These are phyloP conservation scores for Abrus precatorius DNA, from an alignment of 306 rosid species.

Conservation along the genomic window DNA sequence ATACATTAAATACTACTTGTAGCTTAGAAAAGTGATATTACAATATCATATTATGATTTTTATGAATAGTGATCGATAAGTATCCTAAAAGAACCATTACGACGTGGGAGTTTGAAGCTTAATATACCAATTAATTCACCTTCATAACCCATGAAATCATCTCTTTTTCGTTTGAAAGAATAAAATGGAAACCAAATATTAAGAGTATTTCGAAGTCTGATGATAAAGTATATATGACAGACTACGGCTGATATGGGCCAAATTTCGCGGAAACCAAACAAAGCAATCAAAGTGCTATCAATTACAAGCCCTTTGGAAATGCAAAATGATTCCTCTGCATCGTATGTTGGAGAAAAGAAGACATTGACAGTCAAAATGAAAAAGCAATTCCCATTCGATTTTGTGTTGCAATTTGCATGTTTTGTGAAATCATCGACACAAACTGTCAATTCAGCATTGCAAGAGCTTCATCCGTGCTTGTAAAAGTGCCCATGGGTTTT, in stretches of 20 bases:
- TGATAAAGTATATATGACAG: background rate
- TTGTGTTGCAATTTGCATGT: background rate
- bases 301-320: background rate
- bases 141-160: too few relatives aligned
- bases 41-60: too few relatives aligned
- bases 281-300: slow-evolving; percentile 11
- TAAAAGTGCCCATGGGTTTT: background rate
- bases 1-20: too few relatives aligned
- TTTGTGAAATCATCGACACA: slow-evolving; percentile 14
- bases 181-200: too few relatives aligned
- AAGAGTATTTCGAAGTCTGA: background rate
- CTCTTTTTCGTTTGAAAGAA: too few relatives aligned
- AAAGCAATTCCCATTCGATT: background rate
- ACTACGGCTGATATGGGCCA: background rate
- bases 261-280: slow-evolving; percentile 7
- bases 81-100: too few relatives aligned
- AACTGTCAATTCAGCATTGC: background rate
- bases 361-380: background rate
- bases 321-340: background rate
- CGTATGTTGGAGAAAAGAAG: background rate
- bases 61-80: too few relatives aligned
- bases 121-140: too few relatives aligned
- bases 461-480: background rate
- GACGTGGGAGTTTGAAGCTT: too few relatives aligned
- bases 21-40: too few relatives aligned